phyloP scores from a whole-genome alignment of 768 basidiomycete genomes.

The Mrakia gelida region DNA sequence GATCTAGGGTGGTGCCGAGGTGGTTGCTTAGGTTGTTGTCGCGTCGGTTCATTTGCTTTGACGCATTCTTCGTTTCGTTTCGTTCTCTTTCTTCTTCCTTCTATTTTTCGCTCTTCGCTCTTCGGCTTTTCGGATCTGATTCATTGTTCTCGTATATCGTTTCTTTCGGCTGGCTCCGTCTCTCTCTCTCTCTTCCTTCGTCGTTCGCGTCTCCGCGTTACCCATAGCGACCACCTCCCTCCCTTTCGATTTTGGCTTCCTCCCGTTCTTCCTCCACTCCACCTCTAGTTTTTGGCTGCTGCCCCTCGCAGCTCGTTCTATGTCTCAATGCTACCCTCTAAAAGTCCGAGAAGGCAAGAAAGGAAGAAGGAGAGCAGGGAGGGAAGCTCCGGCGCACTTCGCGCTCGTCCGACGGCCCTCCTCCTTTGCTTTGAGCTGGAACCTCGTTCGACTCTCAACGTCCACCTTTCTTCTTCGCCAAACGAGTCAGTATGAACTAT shows the following conservation, averaged over 20 bases:
- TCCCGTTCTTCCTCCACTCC: too few species aligned
- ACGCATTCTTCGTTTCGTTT: background rate
- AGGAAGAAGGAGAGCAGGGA: too few species aligned
- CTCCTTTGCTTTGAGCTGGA: too few species aligned
- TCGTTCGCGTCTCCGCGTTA: background rate
- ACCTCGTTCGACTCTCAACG: background rate
- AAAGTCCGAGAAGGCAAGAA: too few species aligned
- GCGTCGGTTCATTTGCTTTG: conserved; percentile 2
- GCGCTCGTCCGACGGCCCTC: too few species aligned
- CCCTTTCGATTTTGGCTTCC: background rate
- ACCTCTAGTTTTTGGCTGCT: too few species aligned
- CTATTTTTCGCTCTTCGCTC: background rate
- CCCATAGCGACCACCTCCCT: background rate
- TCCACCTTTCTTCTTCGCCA: background rate
- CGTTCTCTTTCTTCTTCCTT: background rate
- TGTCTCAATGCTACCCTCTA: too few species aligned
- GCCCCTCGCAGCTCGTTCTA: too few species aligned
- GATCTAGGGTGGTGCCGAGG: background rate
- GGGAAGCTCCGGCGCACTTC: too few species aligned
- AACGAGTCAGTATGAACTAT: background rate
- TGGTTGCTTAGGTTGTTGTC: background rate
- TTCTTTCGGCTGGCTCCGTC: background rate
- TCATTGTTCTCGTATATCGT: too few species aligned
- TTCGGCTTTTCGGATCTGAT: too few species aligned
- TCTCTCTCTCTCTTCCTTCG: background rate